Conservation (phyloP, 176 grass and related monocot species). For the Musa schizocarpa region DNA sequence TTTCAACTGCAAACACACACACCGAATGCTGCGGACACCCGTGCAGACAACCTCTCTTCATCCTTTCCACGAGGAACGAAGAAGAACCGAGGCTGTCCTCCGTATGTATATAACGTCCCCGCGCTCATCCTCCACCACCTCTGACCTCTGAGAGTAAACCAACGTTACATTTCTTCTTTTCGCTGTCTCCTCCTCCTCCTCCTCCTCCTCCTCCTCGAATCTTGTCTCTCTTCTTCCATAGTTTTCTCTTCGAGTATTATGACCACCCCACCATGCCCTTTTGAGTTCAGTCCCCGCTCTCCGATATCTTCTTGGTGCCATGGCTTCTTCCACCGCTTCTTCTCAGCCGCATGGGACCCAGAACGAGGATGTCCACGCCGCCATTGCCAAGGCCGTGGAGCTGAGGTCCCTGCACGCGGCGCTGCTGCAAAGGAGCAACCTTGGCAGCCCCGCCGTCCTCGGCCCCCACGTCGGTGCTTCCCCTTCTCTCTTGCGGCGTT, state of each 20-base stretch:
- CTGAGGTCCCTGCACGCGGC: slow-evolving; percentile 86
- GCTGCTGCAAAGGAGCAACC: slow-evolving; percentile 56
- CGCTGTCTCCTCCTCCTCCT: neutral
- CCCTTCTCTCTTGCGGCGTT: slow-evolving; percentile 45
- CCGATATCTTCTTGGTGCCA: neutral
- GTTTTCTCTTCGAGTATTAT: neutral
- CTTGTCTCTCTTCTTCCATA: slow-evolving; percentile 6
- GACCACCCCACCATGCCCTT: neutral
- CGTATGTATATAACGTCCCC: neutral
- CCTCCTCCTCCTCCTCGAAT: neutral
- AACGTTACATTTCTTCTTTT: too few relatives aligned
- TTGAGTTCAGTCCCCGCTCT: neutral
- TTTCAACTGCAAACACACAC: too few relatives aligned
- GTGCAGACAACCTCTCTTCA: too few relatives aligned
- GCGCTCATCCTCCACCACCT: neutral
- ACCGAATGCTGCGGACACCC: too few relatives aligned
- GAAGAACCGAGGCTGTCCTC: too few relatives aligned
- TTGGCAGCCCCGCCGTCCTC: slow-evolving; percentile 59
- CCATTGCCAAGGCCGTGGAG: slow-evolving; percentile 84
- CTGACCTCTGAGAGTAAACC: too few relatives aligned
- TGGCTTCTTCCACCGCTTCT: slow-evolving; percentile 4
- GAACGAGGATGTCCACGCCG: slow-evolving; percentile 57
- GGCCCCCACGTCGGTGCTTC: slow-evolving; percentile 47
- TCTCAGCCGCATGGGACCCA: slow-evolving; percentile 16
- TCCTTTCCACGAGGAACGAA: too few relatives aligned